These are phyloP conservation scores for Rhizopogon salebrosus DNA, from an alignment of 768 basidiomycete genomes.

Conservation along the genomic window DNA sequence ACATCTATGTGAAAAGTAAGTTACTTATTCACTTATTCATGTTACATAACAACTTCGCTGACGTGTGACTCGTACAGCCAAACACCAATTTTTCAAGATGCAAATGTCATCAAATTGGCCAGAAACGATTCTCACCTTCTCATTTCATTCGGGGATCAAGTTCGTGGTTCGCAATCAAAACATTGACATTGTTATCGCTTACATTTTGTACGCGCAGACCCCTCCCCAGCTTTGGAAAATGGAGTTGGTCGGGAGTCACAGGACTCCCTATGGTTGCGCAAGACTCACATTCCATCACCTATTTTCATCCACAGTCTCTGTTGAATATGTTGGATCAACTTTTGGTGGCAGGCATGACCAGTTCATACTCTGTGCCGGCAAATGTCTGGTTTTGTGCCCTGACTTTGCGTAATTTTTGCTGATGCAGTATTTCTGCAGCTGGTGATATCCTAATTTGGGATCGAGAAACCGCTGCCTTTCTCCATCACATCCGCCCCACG, in stretches of 20 bases:
- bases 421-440: constrained; percentile 35
- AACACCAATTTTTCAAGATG: constrained; percentile 49
- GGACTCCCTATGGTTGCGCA: constrained; percentile 30
- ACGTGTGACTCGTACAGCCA: constrained; percentile 31
- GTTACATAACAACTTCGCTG: background rate
- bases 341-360: constrained; percentile 80
- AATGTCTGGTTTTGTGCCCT: constrained; percentile 38
- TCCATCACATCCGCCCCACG: constrained; percentile 66
- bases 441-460: constrained; percentile 89
- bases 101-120: constrained; percentile 46
- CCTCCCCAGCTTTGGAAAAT: constrained; percentile 76
- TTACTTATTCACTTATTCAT: background rate
- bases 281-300: constrained; percentile 50
- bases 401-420: background rate
- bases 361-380: constrained; percentile 71
- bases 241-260: constrained; percentile 51
- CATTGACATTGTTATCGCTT: background rate
- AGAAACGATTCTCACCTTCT: constrained; percentile 38
- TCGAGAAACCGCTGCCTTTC: constrained; percentile 65
- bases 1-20: constrained; percentile 41
- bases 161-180: background rate
- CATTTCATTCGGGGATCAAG: constrained; percentile 22
- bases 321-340: constrained; percentile 82
- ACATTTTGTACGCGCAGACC: constrained; percentile 33
- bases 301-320: constrained; percentile 60